Conservation (phyloP, 441 rosid genomes). For the Erodium chrysanthum region DNA sequence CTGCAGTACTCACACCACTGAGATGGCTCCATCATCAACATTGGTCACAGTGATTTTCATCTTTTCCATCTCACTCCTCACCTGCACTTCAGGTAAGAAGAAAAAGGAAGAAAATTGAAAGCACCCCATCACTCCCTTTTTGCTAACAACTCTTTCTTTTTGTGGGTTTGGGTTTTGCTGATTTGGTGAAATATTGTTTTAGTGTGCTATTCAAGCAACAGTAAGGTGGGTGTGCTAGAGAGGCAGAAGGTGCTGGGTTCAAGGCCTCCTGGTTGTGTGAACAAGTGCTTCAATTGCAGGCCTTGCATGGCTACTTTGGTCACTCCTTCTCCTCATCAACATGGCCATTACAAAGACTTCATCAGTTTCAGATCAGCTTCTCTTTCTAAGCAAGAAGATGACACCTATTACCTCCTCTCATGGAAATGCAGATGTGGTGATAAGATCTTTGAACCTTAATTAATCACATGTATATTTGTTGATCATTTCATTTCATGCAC, state of each 20-base stretch:
- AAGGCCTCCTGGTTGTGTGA: constrained; percentile 57
- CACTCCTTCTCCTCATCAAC: constrained; percentile 24
- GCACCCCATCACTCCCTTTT: not conserved
- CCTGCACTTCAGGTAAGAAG: not conserved
- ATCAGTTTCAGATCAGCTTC: constrained; percentile 1
- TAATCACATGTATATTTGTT: not conserved
- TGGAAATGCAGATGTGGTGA: constrained; percentile 79
- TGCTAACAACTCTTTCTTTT: not conserved
- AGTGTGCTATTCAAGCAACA: not conserved
- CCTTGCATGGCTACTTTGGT: constrained; percentile 58
- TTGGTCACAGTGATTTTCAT: constrained; percentile 1
- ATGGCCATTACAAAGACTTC: constrained; percentile 6
- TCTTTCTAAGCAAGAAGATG: constrained; percentile 12
- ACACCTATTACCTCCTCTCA: constrained; percentile 51
- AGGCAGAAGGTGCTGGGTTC: constrained; percentile 50
- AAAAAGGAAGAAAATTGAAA: not conserved
- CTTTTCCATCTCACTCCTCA: not conserved
- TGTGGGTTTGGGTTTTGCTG: not conserved
- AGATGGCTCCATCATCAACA: not conserved
- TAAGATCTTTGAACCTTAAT: constrained; percentile 42
- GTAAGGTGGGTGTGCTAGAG: constrained; percentile 19
- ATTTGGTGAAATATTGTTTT: not conserved
- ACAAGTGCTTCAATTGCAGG: constrained; percentile 57
- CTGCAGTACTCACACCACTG: not conserved
- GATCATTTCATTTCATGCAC: not conserved